Conservation (phyloP, 1,139 yeast species). For the Zygosaccharomyces sapae region DNA sequence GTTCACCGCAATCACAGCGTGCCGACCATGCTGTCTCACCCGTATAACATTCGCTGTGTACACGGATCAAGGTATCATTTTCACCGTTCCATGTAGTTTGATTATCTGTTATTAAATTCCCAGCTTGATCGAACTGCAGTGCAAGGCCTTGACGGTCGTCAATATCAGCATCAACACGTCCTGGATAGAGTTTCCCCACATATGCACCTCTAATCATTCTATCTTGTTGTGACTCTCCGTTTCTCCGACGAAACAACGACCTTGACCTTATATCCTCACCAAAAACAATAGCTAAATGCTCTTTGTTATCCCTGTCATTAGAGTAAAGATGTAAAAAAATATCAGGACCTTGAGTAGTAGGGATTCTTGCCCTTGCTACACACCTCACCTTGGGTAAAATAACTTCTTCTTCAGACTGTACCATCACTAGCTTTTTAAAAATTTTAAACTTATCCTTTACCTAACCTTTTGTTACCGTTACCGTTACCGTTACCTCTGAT, state of each 20-base stretch:
- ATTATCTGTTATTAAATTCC: constrained; percentile 47
- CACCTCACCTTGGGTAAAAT: constrained; percentile 72
- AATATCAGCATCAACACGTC: constrained; percentile 62
- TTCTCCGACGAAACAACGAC: constrained; percentile 56
- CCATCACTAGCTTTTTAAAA: neutral
- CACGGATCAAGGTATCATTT: constrained; percentile 59
- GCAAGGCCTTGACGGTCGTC: constrained; percentile 46
- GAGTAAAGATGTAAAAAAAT: constrained; percentile 85
- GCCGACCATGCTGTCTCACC: constrained; percentile 99
- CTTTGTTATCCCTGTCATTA: constrained; percentile 82
- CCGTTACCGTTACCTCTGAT: neutral
- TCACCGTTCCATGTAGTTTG: constrained; percentile 33
- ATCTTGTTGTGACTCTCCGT: constrained; percentile 80
- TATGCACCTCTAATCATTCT: constrained; percentile 98
- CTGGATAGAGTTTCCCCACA: constrained; percentile 82
- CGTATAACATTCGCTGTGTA: constrained; percentile 96
- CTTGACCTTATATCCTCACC: constrained; percentile 85
- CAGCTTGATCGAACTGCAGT: constrained; percentile 48
- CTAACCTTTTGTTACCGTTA: too few species aligned
- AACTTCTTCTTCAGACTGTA: constrained; percentile 2
- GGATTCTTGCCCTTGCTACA: constrained; percentile 70
- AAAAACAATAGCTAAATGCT: constrained; percentile 94
- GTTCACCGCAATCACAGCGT: constrained; percentile 98
- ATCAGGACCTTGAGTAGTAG: constrained; percentile 53
- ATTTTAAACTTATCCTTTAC: neutral